Percentiles rank a stretch among this genome's conserved stretches.
These are phyloP conservation scores for Dactylellina drechsleri DNA, from an alignment of 2,329 filamentous ascomycete genomes.

Conservation along the genomic window DNA sequence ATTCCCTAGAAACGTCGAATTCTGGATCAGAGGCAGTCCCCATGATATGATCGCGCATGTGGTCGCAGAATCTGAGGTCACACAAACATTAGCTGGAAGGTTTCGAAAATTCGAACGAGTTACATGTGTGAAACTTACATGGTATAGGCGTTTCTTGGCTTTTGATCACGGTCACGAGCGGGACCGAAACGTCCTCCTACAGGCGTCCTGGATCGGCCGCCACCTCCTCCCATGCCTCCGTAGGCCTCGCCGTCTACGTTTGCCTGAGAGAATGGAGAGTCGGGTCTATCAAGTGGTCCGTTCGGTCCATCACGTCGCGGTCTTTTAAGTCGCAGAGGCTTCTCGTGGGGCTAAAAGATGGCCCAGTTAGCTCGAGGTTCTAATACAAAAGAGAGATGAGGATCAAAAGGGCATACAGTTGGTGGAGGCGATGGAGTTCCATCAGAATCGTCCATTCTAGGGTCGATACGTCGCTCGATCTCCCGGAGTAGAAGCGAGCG, in stretches of 20 bases:
- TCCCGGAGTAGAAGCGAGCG: conserved; percentile 79
- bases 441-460: conserved; percentile 80
- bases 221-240: not conserved
- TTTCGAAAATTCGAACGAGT: not conserved
- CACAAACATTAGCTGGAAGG: conserved; percentile 14
- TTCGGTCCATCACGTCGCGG: conserved; percentile 58
- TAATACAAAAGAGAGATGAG: not conserved
- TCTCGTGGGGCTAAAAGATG: conserved; percentile 75
- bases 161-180: conserved; percentile 55
- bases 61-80: conserved; percentile 58
- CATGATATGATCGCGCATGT: conserved; percentile 58
- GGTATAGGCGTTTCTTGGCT: conserved; percentile 59
- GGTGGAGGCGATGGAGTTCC: conserved; percentile 82
- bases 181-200: conserved; percentile 48
- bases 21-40: conserved; percentile 58
- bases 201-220: conserved; percentile 37
- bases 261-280: conserved; percentile 57
- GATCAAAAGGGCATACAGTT: conserved; percentile 69
- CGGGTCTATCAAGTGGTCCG: conserved; percentile 56
- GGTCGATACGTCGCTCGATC: conserved; percentile 77
- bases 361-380: conserved; percentile 13
- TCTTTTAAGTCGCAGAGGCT: conserved; percentile 78
- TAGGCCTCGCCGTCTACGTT: conserved; percentile 53
- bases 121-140: conserved; percentile 54
- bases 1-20: conserved; percentile 59